Percentiles rank a stretch among this genome's conserved stretches.
phyloP scores from a whole-genome alignment of 148 eudicot genomes.

The Gaultheria prostrata region DNA sequence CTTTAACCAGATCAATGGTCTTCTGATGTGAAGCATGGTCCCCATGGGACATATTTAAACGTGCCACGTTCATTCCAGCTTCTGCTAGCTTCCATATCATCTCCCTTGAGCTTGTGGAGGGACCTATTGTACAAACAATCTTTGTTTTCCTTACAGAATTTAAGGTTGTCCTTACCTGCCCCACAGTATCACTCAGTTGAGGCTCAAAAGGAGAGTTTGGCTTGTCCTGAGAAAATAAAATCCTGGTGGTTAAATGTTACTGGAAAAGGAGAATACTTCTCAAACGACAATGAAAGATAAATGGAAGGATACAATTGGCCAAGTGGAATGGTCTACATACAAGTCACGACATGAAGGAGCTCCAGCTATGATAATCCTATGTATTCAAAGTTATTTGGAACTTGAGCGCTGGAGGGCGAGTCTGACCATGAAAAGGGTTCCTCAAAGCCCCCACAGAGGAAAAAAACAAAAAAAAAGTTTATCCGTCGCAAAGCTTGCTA shows the following conservation, averaged over 20 bases:
- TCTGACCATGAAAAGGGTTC: not conserved
- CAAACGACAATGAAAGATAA: not conserved
- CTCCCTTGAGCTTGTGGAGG: conserved; percentile 84
- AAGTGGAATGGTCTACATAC: not conserved
- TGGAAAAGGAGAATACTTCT: not conserved
- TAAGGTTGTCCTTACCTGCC: conserved; percentile 20
- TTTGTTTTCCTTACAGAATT: conserved; percentile 73
- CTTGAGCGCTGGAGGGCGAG: not conserved
- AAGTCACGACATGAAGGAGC: not conserved
- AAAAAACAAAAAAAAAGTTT: too few species aligned
- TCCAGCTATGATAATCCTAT: not conserved
- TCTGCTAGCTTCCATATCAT: conserved; percentile 99
- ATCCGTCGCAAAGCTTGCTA: not conserved
- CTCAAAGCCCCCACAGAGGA: not conserved
- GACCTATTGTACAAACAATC: conserved; percentile 95
- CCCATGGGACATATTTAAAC: conserved; percentile 96
- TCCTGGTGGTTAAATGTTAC: not conserved
- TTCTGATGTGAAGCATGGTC: conserved; percentile 94
- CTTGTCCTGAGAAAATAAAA: conserved; percentile 19
- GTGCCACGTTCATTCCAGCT: conserved; percentile 95
- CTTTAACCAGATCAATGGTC: conserved; percentile 86
- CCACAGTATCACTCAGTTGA: conserved; percentile 36
- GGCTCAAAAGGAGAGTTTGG: conserved; percentile 40
- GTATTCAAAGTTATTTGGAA: not conserved
- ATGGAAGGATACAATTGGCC: not conserved